Conservation (phyloP, 768 basidiomycete species). For the Auricularia sp. region DNA sequence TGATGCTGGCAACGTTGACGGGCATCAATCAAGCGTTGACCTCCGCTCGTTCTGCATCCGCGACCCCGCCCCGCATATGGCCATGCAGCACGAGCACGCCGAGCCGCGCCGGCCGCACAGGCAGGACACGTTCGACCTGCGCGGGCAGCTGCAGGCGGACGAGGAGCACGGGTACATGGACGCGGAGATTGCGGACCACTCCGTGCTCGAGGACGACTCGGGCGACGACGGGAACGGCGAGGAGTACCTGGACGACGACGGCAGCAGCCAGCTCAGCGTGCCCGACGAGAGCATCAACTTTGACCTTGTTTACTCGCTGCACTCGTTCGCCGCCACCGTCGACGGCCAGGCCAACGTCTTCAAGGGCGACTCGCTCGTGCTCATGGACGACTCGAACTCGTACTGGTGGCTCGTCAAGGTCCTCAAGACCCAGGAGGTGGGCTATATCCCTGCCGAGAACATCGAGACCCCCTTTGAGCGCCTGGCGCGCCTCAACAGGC, state of each 20-base stretch:
- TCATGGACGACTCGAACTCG: slow-evolving; percentile 97
- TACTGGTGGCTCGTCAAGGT: slow-evolving; percentile 99
- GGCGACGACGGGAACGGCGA: slow-evolving; percentile 35
- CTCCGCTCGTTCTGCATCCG: too few relatives aligned
- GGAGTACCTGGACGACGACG: slow-evolving; percentile 56
- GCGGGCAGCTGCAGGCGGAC: slow-evolving; percentile 47
- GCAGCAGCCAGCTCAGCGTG: slow-evolving; percentile 73
- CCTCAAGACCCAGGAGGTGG: slow-evolving; percentile 95
- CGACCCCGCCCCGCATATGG: background rate
- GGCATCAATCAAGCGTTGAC: too few relatives aligned
- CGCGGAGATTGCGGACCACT: slow-evolving; percentile 35
- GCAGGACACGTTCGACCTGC: slow-evolving; percentile 64
- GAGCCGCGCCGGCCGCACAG: slow-evolving; percentile 20
- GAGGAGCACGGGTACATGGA: slow-evolving; percentile 25
- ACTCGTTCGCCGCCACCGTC: slow-evolving; percentile 94
- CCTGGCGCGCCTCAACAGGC: slow-evolving; percentile 90
- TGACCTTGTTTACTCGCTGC: slow-evolving; percentile 84
- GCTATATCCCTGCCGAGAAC: slow-evolving; percentile 98
- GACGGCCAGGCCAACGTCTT: slow-evolving; percentile 98
- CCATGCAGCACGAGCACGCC: slow-evolving; percentile 1
- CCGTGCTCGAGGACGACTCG: slow-evolving; percentile 77
- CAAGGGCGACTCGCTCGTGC: slow-evolving; percentile 90
- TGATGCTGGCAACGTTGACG: too few relatives aligned
- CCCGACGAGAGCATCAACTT: slow-evolving; percentile 91
- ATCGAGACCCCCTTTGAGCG: slow-evolving; percentile 98